Base-by-base conservation (phyloP, 2,329 filamentous ascomycete genomes). In the Colletotrichum cordylinicola region DNA sequence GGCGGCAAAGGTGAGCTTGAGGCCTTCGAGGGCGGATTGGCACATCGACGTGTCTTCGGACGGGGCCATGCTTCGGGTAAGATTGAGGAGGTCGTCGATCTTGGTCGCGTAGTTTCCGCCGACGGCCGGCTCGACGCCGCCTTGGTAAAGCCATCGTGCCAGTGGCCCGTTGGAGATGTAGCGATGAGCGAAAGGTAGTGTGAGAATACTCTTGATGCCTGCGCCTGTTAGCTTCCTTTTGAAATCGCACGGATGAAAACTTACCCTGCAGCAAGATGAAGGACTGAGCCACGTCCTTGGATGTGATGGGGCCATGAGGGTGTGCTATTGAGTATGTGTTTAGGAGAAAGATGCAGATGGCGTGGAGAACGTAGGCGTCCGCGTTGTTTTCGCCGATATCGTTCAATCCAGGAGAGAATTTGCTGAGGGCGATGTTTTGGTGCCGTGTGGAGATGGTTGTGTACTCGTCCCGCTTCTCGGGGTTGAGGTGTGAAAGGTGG, bases 291-390 rank as follows among this genome's bases (percentile, higher is more conserved):
- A 79, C 58, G 58, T 79, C 77, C 66, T 60, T 72, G 8, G 76
- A 55, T 18, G 48, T 68, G 29, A 78, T 70, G 33, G 66, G 64
- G 3, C 70, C 60, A 5, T 65, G 61, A 4, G 68, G 75, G 29
- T 72, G 67, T n/a, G 76, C 69, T 27, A 79, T 77, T 27, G 73
- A 77, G 64, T 75, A 78, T n/a, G 77, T 74, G 39, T 75, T 78
- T n/a, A 78, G 43, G 2, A 78, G 61, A n/a, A 79, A 78, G 27
- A 79, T 78, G 56, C 73, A 72, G n/a, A 75, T 72, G 31, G 78
- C 78, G 27, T 78, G 76, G 8, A 78, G 70, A n/a, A 79, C 78
- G 39, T 77, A 78, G 16, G 78, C 77, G 31, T 78, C 77, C 58
- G 76, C 77, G 18, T 74, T 78, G 27, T 66, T 74, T n/a, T 78